Evolutionary conservation across 768 basidiomycete genomes (phyloP), one percentile per base, ranked within the genome.

Genomic region (Rhizopogon sp.): DNA sequence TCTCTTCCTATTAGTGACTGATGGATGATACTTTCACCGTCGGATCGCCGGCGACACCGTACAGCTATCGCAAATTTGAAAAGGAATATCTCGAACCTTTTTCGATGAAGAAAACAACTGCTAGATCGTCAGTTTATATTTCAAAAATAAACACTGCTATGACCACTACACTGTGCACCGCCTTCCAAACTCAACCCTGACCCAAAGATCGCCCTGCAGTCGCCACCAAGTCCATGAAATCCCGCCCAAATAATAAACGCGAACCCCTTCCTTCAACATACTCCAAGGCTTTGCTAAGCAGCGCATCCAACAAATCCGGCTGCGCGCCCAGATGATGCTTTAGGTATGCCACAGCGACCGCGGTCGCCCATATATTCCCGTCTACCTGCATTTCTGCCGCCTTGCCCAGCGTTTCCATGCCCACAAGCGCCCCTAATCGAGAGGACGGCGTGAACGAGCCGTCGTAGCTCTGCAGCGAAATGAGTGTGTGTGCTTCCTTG

Each of bases 331-430:
- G 57, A 37, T 71, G 67, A 40, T 60, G 73, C 57, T 66, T 61
- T 62, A 84, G 59, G 55, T 74, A 84, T 1, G 77, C 81, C 25
- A 76, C 65, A 7, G 71, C 73, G 16, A 82, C 64, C 5, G 72
- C 72, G 3, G 81, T 83, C 31, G 76, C 72, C 82, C 82, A 84
- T 8, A 77, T 56, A 9, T 50, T 66, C 20, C 52, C 62, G 43
- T 76, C 74, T 6, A 71, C 63, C n/a, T 62, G 60, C 16, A 65
- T 46, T 5, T 64, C 68, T 14, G 53, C 61, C 1, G 64, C 69
- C 56, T 75, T 72, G 8, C 62, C 56, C 3, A 76, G 46, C 1
- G 71, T 68, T 0, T 54, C 56, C 0, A 62, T 51, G 6, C 79
- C 79, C 5, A 80, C 68, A 37, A 83, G 62, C 13, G 9, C 47